Conservation (phyloP, 2,329 filamentous ascomycete genomes). For the Aulographum hederae region DNA sequence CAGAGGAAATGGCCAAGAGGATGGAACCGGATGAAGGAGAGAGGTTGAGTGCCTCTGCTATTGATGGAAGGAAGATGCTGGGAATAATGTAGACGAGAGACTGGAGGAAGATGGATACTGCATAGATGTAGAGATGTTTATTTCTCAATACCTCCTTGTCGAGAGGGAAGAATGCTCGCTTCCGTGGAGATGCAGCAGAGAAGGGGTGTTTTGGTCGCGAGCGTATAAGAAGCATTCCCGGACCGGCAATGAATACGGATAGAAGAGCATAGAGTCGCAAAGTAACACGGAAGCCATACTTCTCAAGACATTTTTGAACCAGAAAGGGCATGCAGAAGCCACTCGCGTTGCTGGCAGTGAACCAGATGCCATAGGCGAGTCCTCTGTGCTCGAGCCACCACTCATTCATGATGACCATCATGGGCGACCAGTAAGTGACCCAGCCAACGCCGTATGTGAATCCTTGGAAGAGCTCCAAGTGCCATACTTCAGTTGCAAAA, state of each 20-base stretch:
- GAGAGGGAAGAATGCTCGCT: background rate
- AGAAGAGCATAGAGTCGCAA: slow-evolving; percentile 12
- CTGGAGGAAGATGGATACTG: slow-evolving; percentile 4
- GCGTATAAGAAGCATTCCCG: slow-evolving; percentile 27
- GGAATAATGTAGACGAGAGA: slow-evolving; percentile 5
- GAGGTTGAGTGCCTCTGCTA: slow-evolving; percentile 2
- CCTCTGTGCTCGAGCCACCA: slow-evolving; percentile 13
- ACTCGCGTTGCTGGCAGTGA: slow-evolving; percentile 16
- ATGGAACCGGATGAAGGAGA: slow-evolving; percentile 2
- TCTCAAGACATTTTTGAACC: slow-evolving; percentile 10
- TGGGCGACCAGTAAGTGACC: slow-evolving; percentile 33
- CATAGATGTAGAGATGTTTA: slow-evolving; percentile 1
- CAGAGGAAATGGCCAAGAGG: slow-evolving; percentile 4
- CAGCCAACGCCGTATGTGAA: slow-evolving; percentile 14
- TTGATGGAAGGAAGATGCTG: slow-evolving; percentile 6
- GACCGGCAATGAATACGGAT: slow-evolving; percentile 10
- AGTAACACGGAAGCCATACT: slow-evolving; percentile 10
- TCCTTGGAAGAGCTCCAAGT: slow-evolving; percentile 15
- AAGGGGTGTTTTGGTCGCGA: background rate
- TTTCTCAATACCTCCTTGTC: slow-evolving; percentile 1
- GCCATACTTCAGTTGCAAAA: slow-evolving; percentile 11
- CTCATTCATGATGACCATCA: slow-evolving; percentile 37
- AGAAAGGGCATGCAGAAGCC: slow-evolving; percentile 14
- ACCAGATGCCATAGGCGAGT: slow-evolving; percentile 13
- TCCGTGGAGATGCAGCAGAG: background rate